Conservation (phyloP, 257 asterid species). For the Petunia axillaris region DNA sequence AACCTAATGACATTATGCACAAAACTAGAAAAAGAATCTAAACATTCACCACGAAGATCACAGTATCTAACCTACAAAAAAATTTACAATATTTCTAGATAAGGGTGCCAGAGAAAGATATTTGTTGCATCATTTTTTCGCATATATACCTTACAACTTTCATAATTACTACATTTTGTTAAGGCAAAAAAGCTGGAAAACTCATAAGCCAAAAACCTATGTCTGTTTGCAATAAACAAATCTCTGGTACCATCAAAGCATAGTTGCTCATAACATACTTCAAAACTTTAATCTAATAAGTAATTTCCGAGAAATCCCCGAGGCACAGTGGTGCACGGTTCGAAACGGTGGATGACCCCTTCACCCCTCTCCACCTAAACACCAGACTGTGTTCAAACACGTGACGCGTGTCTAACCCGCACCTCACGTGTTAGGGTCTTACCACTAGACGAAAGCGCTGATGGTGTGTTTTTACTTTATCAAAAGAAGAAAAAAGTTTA, state of each 20-base stretch:
- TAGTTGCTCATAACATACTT: background rate
- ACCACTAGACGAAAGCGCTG: background rate
- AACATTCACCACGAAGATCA: background rate
- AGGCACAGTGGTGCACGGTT: too few species aligned
- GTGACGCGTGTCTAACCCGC: too few species aligned
- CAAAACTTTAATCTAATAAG: background rate
- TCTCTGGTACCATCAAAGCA: background rate
- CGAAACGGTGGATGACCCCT: too few species aligned
- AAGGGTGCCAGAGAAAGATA: background rate
- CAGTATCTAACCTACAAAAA: background rate
- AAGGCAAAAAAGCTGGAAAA: background rate
- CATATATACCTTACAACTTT: background rate
- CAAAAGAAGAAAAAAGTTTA: background rate
- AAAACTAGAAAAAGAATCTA: background rate
- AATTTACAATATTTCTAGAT: background rate
- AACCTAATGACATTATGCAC: background rate
- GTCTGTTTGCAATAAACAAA: background rate
- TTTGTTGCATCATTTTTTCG: background rate
- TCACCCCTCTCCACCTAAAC: too few species aligned
- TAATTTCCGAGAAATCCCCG: too few species aligned
- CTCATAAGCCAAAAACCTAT: background rate
- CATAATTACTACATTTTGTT: background rate
- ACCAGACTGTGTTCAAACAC: too few species aligned
- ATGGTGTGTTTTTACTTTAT: background rate
- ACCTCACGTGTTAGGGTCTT: too few species aligned